Evolutionary conservation across 257 asterid genomes (phyloP), one percentile per base, ranked within the genome.

Genomic region (Jaltomata sinuosa): DNA sequence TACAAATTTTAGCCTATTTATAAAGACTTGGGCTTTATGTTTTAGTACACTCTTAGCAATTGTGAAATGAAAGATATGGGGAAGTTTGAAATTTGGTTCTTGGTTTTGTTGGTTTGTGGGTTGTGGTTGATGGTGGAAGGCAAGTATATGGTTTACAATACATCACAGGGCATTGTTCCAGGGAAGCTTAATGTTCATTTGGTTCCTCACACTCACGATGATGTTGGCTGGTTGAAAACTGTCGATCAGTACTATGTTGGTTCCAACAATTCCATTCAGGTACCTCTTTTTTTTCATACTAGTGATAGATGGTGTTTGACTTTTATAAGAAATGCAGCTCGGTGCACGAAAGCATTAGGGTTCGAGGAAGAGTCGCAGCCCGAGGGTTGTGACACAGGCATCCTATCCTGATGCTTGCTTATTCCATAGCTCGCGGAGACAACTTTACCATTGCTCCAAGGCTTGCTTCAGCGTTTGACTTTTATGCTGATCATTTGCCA

Each of bases 141-240:
- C 12, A 90, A 91, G 90, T 95, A 89, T 78, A 92, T 90, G 90
- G 94, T 91, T 79, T 97, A 97, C 87, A 90, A 97, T 89, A 97
- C 99, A 59, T 89, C 93, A 32, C 89, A 87, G 4, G 92, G 91
- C 25, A 85, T 89, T 87, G 98, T 92, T 29, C 84, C 89, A 31
- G 94, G 91, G 57, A 97, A 91, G 87, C 89, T 97, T 47, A 97
- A 97, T 86, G 99, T 97, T 86, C 99, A 97, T 89, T 86, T 97
- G 92, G 99, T 97, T 85, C 90, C 99, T 87, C 99, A 97, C 38
- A 87, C 97, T 16, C 99, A 97, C 29, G 99, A 97, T 49, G 99
- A 97, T 88, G 99, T 97, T 72, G 99, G 99, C 29, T 97, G 99
- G 99, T 85, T 96, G 90, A 96, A 96, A 89, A 96, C 99, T 54